phyloP scores from a whole-genome alignment of 495 filamentous ascomycete species.

The Pyronema domesticum region DNA sequence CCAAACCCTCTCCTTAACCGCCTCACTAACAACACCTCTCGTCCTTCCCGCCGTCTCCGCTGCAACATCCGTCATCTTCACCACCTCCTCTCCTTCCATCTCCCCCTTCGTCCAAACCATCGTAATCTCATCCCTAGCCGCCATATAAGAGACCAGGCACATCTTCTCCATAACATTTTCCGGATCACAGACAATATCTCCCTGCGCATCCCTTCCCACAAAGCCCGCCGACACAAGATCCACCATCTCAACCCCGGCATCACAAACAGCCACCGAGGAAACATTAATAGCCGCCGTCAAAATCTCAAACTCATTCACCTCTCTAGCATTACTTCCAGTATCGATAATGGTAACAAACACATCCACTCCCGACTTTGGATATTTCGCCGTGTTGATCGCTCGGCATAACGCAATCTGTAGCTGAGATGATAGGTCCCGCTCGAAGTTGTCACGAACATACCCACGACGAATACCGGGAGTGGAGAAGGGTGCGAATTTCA shows the following conservation, averaged over 20 bases:
- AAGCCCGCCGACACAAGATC: constrained; percentile 81
- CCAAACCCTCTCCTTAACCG: constrained; percentile 19
- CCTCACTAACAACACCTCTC: constrained; percentile 20
- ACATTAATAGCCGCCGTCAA: constrained; percentile 93
- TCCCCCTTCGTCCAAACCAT: constrained; percentile 82
- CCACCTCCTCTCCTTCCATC: constrained; percentile 33
- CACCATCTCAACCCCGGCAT: constrained; percentile 90
- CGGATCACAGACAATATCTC: constrained; percentile 44
- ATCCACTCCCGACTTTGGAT: constrained; percentile 92
- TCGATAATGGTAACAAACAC: constrained; percentile 83
- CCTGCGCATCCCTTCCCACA: constrained; percentile 31
- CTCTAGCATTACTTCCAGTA: constrained; percentile 35
- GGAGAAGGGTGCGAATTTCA: constrained; percentile 94
- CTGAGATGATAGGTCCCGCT: constrained; percentile 80
- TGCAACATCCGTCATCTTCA: constrained; percentile 30
- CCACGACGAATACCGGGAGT: constrained; percentile 55
- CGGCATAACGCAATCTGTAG: constrained; percentile 78
- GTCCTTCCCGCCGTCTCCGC: constrained; percentile 23
- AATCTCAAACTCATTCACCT: constrained; percentile 45
- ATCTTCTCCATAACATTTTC: constrained; percentile 58
- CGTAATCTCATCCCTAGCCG: constrained; percentile 74
- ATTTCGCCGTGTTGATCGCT: constrained; percentile 75
- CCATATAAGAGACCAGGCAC: constrained; percentile 69
- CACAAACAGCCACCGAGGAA: constrained; percentile 83
- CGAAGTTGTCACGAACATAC: constrained; percentile 68